These are phyloP conservation scores for Moricandia arvensis DNA, from an alignment of 345 rosid species.

Conservation along the genomic window DNA sequence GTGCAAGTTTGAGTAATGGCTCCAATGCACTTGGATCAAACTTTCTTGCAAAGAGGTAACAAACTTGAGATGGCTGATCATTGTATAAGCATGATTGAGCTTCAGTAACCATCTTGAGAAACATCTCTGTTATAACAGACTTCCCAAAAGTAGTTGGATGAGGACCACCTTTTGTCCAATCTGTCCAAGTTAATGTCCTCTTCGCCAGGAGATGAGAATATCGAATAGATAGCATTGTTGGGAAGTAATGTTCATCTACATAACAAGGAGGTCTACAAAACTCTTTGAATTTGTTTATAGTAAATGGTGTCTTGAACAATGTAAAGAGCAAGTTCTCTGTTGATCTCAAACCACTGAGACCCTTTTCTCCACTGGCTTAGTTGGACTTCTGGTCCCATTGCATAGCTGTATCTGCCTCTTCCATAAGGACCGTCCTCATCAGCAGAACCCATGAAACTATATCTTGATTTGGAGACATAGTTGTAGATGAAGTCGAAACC, in stretches of 20 bases:
- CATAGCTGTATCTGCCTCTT: constrained; percentile 65
- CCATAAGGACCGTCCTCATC: constrained; percentile 74
- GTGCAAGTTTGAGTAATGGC: constrained; percentile 54
- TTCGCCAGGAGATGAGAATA: constrained; percentile 62
- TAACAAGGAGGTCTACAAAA: constrained; percentile 73
- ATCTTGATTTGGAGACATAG: constrained; percentile 55
- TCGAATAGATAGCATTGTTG: constrained; percentile 69
- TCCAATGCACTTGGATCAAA: constrained; percentile 73
- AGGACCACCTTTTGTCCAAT: constrained; percentile 86
- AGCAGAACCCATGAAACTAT: constrained; percentile 79
- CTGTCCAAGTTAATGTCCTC: constrained; percentile 75
- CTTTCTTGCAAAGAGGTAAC: constrained; percentile 76
- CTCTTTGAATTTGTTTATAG: constrained; percentile 65
- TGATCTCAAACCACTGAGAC: constrained; percentile 89
- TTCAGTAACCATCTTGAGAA: constrained; percentile 48
- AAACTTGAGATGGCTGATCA: constrained; percentile 46
- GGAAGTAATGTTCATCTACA: constrained; percentile 95
- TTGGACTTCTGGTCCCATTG: constrained; percentile 68
- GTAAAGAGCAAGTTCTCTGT: constrained; percentile 53
- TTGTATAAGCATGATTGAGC: constrained; percentile 53
- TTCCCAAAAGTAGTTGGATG: constrained; percentile 78
- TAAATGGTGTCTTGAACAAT: constrained; percentile 57
- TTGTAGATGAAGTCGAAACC: constrained; percentile 56
- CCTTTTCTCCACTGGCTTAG: constrained; percentile 90
- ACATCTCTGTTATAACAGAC: constrained; percentile 50